phyloP scores from a whole-genome alignment of 2,329 filamentous ascomycete genomes.

The Lojkania enalia region DNA sequence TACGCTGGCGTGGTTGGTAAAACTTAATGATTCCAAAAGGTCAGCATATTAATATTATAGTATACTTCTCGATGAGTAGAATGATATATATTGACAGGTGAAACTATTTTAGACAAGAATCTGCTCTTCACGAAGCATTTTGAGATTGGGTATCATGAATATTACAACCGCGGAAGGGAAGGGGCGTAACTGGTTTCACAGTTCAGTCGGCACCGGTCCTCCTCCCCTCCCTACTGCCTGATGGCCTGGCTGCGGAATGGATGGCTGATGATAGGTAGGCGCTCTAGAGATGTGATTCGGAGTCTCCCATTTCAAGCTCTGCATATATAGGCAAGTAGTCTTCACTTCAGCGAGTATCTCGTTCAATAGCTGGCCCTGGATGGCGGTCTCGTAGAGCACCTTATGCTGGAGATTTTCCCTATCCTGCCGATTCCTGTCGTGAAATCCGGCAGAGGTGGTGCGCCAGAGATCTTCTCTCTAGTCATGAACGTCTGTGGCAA shows the following conservation, averaged over 20 bases:
- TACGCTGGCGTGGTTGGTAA: slow-evolving; percentile 70
- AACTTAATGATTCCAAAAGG: no score
- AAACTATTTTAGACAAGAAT: no score
- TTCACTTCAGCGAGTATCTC: slow-evolving; percentile 35
- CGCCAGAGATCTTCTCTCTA: slow-evolving; percentile 47
- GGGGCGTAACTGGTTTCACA: no score
- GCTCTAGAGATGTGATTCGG: slow-evolving; percentile 14
- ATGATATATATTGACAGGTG: no score
- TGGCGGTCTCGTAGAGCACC: slow-evolving; percentile 36
- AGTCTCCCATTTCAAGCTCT: slow-evolving; percentile 36
- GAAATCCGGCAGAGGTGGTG: slow-evolving; percentile 45
- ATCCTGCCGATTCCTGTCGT: slow-evolving; percentile 40
- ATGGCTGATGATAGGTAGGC: slow-evolving; percentile 10
- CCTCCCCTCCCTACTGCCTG: slow-evolving; percentile 1
- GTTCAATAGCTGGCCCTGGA: slow-evolving; percentile 33
- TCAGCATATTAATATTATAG: no score
- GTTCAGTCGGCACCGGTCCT: neutral
- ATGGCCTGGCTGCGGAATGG: slow-evolving; percentile 7
- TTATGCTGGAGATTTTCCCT: slow-evolving; percentile 41
- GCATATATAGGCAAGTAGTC: slow-evolving; percentile 25
- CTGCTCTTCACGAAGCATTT: no score
- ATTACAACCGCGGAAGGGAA: no score
- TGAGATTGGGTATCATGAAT: no score
- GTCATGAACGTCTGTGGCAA: slow-evolving; percentile 39
- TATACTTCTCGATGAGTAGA: no score